These are phyloP conservation scores for Penicillium bovifimosum DNA, from an alignment of 495 filamentous ascomycete genomes.

Conservation along the genomic window DNA sequence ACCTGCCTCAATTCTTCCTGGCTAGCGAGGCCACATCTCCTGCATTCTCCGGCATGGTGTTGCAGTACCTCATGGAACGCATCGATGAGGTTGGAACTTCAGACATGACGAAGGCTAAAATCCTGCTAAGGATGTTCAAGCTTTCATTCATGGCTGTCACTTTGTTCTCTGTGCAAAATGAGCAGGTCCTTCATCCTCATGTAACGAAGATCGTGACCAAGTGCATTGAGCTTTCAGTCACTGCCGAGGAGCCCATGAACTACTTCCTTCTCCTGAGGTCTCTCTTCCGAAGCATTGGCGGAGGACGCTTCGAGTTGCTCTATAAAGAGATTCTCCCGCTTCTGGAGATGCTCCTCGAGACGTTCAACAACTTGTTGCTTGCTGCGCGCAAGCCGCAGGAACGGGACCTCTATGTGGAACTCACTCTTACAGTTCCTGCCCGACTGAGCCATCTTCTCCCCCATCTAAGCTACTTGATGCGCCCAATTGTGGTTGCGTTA, in stretches of 20 bases:
- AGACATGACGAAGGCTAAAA: constrained; percentile 83
- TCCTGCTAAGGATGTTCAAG: constrained; percentile 93
- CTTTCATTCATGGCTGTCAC: constrained; percentile 99
- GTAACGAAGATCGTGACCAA: constrained; percentile 94
- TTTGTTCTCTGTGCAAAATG: constrained; percentile 88
- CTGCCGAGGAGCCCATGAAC: constrained; percentile 95
- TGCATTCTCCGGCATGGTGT: constrained; percentile 94
- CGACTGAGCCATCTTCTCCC: constrained; percentile 91
- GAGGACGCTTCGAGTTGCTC: constrained; percentile 91
- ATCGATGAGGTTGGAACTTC: constrained; percentile 92
- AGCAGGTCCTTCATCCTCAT: constrained; percentile 89
- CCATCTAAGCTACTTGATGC: constrained; percentile 96
- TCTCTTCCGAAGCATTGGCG: constrained; percentile 92
- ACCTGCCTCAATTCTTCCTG: constrained; percentile 96
- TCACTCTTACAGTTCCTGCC: constrained; percentile 93
- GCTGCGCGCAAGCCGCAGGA: constrained; percentile 85
- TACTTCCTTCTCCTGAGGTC: constrained; percentile 92
- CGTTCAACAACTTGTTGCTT: constrained; percentile 86
- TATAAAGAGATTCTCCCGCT: constrained; percentile 98
- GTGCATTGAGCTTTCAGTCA: constrained; percentile 91
- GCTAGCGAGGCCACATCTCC: constrained; percentile 97
- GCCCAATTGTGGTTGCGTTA: constrained; percentile 89
- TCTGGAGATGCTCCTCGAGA: constrained; percentile 94
- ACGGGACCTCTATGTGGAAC: constrained; percentile 93
- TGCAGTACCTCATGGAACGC: constrained; percentile 93